Evolutionary conservation across 768 basidiomycete species (phyloP), one percentile per base, ranked within the genome.

Genomic region (Suillus subalutaceus): DNA sequence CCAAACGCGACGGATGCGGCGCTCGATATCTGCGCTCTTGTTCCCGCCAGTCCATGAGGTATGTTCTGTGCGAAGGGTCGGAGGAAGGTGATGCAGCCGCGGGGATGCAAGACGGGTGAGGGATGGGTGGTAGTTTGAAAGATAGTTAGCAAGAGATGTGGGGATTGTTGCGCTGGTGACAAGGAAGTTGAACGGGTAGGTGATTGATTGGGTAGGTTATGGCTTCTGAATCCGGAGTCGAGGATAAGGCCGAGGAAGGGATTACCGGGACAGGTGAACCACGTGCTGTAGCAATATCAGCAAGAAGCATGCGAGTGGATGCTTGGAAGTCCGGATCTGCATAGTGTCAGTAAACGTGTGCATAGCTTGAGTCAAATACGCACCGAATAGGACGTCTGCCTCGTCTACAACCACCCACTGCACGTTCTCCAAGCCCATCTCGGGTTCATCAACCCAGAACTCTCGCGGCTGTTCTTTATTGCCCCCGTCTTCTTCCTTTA

Each of bases 371-470:
- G 40, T 40, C 3, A 10, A 53, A 41, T 12, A 77, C 85, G 60
- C 68, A 93, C 95, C 93, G 63, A 97, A 90, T 15, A 96, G 80
- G 59, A 97, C 87, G 73, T 97, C 96, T 0, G 96, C 95, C 73
- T 97, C 95, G 67, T 97, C 96, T 1, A 97, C 80, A 4, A 96
- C 82, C 7, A 97, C 90, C 94, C 94, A 97, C 71, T 97, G 93
- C 1, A 96, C 80, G 59, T 87, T 84, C 62, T 83, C 83, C 30
- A 94, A 77, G 2, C 88, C 84, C 78, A 93, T 84, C 71, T 88
- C 83, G 6, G 86, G 83, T 56, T 83, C 79, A 26, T 82, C 82
- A 70, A 70, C 82, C 82, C 76, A 81, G 67, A 68, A 85, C 76
- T 75, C 74, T 26, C 73, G 73, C 48, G 40, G 62, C 26, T 60